Evolutionary conservation across 1,139 yeast genomes (phyloP).

Genomic region (Kodamaea sp.): DNA sequence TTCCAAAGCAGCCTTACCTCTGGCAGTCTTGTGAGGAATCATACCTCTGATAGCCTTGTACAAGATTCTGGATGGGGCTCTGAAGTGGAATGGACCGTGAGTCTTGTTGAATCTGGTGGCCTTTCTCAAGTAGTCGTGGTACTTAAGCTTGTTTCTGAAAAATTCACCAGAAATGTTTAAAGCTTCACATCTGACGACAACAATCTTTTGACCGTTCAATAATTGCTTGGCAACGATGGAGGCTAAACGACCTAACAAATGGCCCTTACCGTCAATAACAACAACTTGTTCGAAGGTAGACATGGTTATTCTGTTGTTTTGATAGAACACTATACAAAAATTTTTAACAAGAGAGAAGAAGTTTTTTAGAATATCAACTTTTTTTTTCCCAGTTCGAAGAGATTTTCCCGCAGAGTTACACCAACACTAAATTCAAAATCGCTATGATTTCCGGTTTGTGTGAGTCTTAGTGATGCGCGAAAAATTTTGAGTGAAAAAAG

Average conservation of each 20-base stretch:
- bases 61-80: slow-evolving; percentile 99
- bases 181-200: slow-evolving; percentile 96
- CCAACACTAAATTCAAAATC: too few species aligned
- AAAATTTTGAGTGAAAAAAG: too few species aligned
- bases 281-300: slow-evolving; percentile 94
- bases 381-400: background rate
- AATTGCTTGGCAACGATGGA: slow-evolving; percentile 98
- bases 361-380: slow-evolving; percentile 1
- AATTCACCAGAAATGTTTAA: slow-evolving; percentile 99
- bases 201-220: slow-evolving; percentile 97
- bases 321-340: slow-evolving; percentile 4
- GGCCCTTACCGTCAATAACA: slow-evolving; percentile 99
- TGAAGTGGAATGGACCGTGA: slow-evolving; percentile 99
- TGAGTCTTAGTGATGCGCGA: too few species aligned
- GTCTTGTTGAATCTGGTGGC: slow-evolving; percentile 98
- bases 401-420: background rate
- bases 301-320: slow-evolving; percentile 42
- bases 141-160: slow-evolving; percentile 99
- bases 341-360: slow-evolving; percentile 7
- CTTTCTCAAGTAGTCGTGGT: slow-evolving; percentile 99
- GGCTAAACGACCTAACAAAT: slow-evolving; percentile 99
- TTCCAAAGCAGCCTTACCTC: slow-evolving; percentile 99
- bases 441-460: too few species aligned
- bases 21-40: slow-evolving; percentile 99
- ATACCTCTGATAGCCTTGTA: slow-evolving; percentile 99